Evolutionary conservation across 192 early-diverging fungal species (phyloP), one percentile per base, ranked within the genome.

Genomic region (Entomortierella beljakovae): DNA sequence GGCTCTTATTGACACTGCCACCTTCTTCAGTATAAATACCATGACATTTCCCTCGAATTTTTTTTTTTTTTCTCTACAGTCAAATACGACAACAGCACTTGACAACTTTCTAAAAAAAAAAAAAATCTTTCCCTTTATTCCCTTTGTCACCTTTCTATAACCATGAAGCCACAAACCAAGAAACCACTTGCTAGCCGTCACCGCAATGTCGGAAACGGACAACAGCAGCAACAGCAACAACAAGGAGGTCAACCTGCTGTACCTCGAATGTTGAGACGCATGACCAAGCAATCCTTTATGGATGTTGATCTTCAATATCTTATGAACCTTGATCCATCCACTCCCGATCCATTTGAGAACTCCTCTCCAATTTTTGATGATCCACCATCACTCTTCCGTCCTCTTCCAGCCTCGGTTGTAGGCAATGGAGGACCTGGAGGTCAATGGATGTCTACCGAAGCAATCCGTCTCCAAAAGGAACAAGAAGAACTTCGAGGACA

Each of bases 271-370:
- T 57, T 79, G 53, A 66, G 75, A 13, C 66, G 75, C 28, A 59
- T 52, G 46, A 79, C 75, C 29, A 79, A 79, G 57, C 75, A 79
- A 48, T 79, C 75, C 37, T 79, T 79, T 43, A 79, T 79, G 75
- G 75, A 79, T 22, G 66, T 79, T 6, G 75, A 79, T 37, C 67
- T 79, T 33, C 67, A 69, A 16, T 79, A 79, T 23, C 75, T 79
- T 15, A 79, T 79, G 75, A 65, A 52, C 2, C 57, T 70, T 2
- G 75, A 79, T 16, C 67, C 75, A 6, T 48, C 75, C 1, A 79
- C 75, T 2, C 68, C 60, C 1, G 75, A 79, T 55, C 75, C 75
- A 0, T 79, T 79, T 23, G 75, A 69, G 51, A 70, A 79, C 67
- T 79, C 75, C 3, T 79, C 75, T 15, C 49, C 75, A 8, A 55